Conservation (phyloP, 2,329 filamentous ascomycete genomes). For the Fusarium drepaniforme region DNA sequence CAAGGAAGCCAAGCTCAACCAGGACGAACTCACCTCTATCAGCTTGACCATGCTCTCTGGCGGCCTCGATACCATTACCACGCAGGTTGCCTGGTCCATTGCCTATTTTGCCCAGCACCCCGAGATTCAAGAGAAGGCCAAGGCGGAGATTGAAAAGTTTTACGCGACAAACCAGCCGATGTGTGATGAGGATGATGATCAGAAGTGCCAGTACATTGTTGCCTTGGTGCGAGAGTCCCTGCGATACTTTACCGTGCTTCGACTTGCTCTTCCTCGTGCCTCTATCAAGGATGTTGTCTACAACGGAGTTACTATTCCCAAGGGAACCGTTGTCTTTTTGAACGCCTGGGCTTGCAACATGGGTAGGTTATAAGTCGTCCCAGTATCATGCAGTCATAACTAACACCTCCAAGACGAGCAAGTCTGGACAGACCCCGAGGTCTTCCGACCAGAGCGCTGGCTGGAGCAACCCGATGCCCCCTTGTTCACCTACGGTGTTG, state of each 20-base stretch:
- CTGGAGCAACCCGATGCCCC: slow-evolving; percentile 68
- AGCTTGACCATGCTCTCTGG: slow-evolving; percentile 77
- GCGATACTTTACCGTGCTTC: slow-evolving; percentile 72
- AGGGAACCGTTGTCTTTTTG: slow-evolving; percentile 73
- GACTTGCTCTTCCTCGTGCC: slow-evolving; percentile 71
- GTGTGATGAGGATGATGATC: slow-evolving; percentile 71
- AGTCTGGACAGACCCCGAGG: slow-evolving; percentile 61
- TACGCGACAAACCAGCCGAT: slow-evolving; percentile 66
- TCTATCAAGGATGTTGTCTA: slow-evolving; percentile 72
- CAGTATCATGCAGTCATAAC: neutral
- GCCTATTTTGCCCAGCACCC: slow-evolving; percentile 69
- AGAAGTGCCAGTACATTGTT: slow-evolving; percentile 72
- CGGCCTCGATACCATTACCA: slow-evolving; percentile 75
- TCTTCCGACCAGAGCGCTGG: slow-evolving; percentile 71
- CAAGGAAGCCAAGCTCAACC: slow-evolving; percentile 71
- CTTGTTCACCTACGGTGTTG: slow-evolving; percentile 74
- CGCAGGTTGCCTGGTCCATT: slow-evolving; percentile 74
- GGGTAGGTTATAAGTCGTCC: slow-evolving; percentile 56
- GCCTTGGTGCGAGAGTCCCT: slow-evolving; percentile 73
- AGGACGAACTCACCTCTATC: slow-evolving; percentile 73
- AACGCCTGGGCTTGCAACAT: slow-evolving; percentile 79
- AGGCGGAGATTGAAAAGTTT: slow-evolving; percentile 66
- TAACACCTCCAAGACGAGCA: slow-evolving; percentile 22
- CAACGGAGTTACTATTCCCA: slow-evolving; percentile 68
- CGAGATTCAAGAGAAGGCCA: slow-evolving; percentile 72